These are phyloP conservation scores for Cladosporium cucumerinum DNA, from an alignment of 2,329 filamentous ascomycete species.

Conservation along the genomic window DNA sequence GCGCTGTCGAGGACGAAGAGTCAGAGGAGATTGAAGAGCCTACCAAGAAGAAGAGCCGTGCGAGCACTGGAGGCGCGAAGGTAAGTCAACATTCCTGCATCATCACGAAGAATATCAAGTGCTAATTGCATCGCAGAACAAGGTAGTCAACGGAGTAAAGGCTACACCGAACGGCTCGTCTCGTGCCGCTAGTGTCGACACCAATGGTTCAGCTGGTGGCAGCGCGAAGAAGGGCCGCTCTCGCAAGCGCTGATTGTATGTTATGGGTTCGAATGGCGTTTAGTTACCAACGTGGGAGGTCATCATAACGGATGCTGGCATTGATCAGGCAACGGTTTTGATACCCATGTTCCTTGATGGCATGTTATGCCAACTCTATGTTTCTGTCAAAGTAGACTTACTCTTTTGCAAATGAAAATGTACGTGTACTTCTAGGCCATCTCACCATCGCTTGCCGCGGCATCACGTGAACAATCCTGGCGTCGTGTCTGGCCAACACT, in stretches of 20 bases:
- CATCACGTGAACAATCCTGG: not conserved
- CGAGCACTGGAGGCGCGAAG: slow-evolving; percentile 63
- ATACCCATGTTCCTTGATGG: not conserved
- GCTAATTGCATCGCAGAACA: slow-evolving; percentile 62
- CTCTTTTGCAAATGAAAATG: slow-evolving; percentile 4
- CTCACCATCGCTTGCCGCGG: not conserved
- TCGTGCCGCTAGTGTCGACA: slow-evolving; percentile 82
- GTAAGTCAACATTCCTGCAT: slow-evolving; percentile 49
- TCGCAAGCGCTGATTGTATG: slow-evolving; percentile 12
- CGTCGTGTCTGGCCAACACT: not conserved
- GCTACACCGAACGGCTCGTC: slow-evolving; percentile 73
- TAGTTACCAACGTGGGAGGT: not conserved
- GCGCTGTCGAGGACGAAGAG: slow-evolving; percentile 75
- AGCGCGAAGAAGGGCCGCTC: slow-evolving; percentile 41
- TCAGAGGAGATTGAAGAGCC: slow-evolving; percentile 67
- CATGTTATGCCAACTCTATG: not conserved
- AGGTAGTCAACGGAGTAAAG: slow-evolving; percentile 86
- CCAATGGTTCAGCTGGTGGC: slow-evolving; percentile 59
- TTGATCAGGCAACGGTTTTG: not conserved
- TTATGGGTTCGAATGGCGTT: slow-evolving; percentile 2
- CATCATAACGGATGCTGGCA: not conserved
- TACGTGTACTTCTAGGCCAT: slow-evolving; percentile 2
- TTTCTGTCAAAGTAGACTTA: slow-evolving; percentile 8
- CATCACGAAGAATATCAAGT: not conserved
- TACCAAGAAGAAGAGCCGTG: slow-evolving; percentile 96